Evolutionary conservation across 2,329 filamentous ascomycete genomes (phyloP).

Genomic region (Cladosporium austrohemisphaericum): DNA sequence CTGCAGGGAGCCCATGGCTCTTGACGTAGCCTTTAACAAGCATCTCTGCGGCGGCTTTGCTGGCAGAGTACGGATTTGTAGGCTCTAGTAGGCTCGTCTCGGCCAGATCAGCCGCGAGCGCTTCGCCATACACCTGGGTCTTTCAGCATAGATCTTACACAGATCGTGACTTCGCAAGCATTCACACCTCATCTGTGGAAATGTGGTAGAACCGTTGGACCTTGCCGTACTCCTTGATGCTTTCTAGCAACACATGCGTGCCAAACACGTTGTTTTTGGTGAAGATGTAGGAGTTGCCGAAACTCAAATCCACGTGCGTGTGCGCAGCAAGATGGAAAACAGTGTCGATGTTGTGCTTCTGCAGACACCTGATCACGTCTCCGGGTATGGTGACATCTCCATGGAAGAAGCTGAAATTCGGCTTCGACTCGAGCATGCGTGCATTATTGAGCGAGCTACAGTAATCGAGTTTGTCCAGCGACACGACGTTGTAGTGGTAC

Average conservation of each 20-base stretch:
- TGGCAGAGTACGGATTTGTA: constrained; percentile 61
- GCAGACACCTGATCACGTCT: constrained; percentile 67
- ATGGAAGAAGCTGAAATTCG: constrained; percentile 75
- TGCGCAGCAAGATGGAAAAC: constrained; percentile 84
- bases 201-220: constrained; percentile 75
- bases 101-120: constrained; percentile 66
- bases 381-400: constrained; percentile 71
- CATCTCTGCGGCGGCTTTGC: constrained; percentile 37
- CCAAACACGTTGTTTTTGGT: constrained; percentile 79
- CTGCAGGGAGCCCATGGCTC: constrained; percentile 74
- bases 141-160: constrained; percentile 14
- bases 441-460: constrained; percentile 79
- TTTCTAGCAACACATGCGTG: constrained; percentile 77
- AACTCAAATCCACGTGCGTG: constrained; percentile 77
- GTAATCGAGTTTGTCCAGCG: constrained; percentile 82
- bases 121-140: constrained; percentile 71
- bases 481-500: constrained; percentile 77
- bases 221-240: constrained; percentile 62
- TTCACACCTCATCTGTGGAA: constrained; percentile 62
- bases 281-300: constrained; percentile 77
- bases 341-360: constrained; percentile 70
- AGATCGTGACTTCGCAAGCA: neutral
- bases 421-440: constrained; percentile 59
- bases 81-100: constrained; percentile 73
- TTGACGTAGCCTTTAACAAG: constrained; percentile 77